Evolutionary conservation across 2,329 filamentous ascomycete species (phyloP), one percentile per base, ranked within the genome.

Genomic region (Acrocalymma vagum): DNA sequence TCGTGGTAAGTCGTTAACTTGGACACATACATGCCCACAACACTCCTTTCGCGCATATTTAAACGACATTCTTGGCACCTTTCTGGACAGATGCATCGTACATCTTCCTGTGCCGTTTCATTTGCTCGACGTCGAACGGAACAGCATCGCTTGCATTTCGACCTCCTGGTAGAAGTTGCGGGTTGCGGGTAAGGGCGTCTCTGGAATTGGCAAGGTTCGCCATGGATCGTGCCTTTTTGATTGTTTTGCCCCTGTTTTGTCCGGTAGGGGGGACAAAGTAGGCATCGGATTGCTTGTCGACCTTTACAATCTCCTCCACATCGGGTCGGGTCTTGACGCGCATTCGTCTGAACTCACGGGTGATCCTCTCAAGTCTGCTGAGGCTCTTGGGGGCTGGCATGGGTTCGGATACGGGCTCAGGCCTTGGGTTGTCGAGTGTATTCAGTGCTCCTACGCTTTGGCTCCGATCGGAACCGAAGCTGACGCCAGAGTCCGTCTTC

Each of bases 401-500:
- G 10, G 48, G 51, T 18, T 49, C 55, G 13, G 48, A 16, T 18
- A 51, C 48, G 4, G 57, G 45, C 29, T 56, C 50, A 2, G 56
- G 48, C 9, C 50, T 49, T n/a, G 55, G 49, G 34, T 51, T 55
- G 29, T 67, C 65, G 17, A 58, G 53, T 4, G 53, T 32, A 28
- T 45, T 60, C n/a, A n/a, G n/a, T 11, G 54, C 50, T 3, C 38
- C 61, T 15, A 63, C 60, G 23, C 63, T 66, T 11, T 65, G 64
- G 21, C 63, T 53, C 20, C 53, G 54, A 18, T 67, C 60, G 18
- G 66, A 67, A 33, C 72, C 74, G 55, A 85, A 84, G 63, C 81
- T 84, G 43, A 85, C 78, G 14, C 83, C 83, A 3, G 83, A 86
- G 60, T 86, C 83, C 15, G 78, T 79, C 65, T 84, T 85, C 55